Conservation (phyloP, 495 filamentous ascomycete genomes). For the Aspergillus coremiiformis region DNA sequence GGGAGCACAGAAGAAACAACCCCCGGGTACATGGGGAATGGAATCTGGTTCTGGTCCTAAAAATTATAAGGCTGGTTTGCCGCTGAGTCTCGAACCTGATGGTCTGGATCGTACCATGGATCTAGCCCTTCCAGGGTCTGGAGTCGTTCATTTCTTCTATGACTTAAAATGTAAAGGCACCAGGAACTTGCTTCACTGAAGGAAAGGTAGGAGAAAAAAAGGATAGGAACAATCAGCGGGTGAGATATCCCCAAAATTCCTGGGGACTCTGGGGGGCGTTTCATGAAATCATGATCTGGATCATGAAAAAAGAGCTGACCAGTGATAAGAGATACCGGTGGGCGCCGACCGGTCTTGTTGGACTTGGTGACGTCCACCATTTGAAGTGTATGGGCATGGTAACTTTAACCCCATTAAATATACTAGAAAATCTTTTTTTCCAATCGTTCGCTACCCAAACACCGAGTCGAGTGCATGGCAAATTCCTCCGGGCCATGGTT, state of each 20-base stretch:
- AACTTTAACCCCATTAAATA: constrained; percentile 2
- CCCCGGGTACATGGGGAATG: background rate
- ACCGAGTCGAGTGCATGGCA: background rate
- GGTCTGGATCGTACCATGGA: background rate
- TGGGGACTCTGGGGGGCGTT: background rate
- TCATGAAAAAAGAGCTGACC: background rate
- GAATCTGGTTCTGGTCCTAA: background rate
- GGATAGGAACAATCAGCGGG: background rate
- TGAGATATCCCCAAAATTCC: background rate
- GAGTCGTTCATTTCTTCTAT: background rate
- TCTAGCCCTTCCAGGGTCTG: background rate
- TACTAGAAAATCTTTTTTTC: background rate
- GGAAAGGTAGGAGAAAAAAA: background rate
- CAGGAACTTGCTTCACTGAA: constrained; percentile 1
- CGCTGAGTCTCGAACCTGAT: background rate
- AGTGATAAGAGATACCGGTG: background rate
- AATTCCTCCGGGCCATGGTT: background rate
- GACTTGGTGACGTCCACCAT: constrained; percentile 20
- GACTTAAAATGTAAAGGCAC: background rate
- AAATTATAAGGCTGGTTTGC: background rate
- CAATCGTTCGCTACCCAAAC: background rate
- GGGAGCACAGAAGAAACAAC: background rate
- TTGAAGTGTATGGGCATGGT: constrained; percentile 4
- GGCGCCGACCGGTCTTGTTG: background rate
- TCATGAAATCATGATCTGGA: constrained; percentile 1